Base-by-base conservation (phyloP, 2,329 filamentous ascomycete genomes). In the Simplicillium sp. region DNA sequence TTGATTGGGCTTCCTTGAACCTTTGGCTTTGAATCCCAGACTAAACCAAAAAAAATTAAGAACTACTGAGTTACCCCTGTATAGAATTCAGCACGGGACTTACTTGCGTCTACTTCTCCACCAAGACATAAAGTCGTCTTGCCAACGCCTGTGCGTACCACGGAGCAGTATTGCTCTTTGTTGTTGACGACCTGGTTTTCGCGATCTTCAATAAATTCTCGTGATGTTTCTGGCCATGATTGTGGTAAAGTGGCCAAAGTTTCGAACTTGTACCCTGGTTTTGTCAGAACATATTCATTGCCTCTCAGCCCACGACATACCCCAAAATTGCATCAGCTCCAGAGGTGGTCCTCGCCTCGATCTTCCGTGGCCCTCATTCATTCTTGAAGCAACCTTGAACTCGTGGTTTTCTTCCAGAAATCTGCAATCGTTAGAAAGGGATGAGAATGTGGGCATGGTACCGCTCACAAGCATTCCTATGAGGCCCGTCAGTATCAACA, bases 271-370 rank as follows among this genome's bases (percentile, higher is more conserved):
- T 98, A 98, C 29, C 90, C 87, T 90, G 48, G 11, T 25, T 13
- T 13, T 4, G 14, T 38, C 11, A 37, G 18, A 25, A n/a, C 13
- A 7, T 11, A 11, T 3, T 3, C 4, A 12, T 14, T 17, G 20
- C 43, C 25, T 42, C 32, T 11, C 5, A 13, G 7, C n/a, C 3
- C 31, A 13, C 36, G 12, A 41, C 53, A 46, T 63, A 88, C 86
- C 90, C 90, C 90, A 97, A 56, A 82, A 98, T 38, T 82, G 80
- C 88, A 96, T 96, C 48, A 89, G 69, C 43, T 92, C 84, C 38
- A 84, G 80, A 1, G 85, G 64, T 45, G 69, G 64, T 44, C 69
- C 60, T 46, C 59, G 36, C 50, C 54, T n/a, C 50, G 52, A 36
- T 25, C 13, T 42, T 11, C 18, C 20, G 11, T 40, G 37, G 5